Evolutionary conservation across 305 asterid genomes (phyloP).

Genomic region (Solanum aculeatissimum): DNA sequence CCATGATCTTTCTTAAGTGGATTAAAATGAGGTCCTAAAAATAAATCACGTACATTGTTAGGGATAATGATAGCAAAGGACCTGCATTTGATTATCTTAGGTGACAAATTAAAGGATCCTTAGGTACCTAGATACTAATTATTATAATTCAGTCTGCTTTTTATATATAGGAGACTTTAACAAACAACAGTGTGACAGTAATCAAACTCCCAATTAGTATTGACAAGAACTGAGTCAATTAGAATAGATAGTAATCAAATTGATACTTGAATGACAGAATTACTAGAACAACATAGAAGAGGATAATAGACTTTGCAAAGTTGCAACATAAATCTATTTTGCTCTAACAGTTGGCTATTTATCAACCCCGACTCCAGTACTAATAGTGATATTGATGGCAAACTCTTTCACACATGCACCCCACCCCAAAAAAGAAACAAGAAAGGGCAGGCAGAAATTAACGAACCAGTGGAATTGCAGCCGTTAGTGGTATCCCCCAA

Average conservation of each 20-base stretch:
- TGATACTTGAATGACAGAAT: not conserved
- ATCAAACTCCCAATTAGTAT: not conserved
- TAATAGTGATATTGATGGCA: no score
- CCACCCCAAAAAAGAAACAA: no score
- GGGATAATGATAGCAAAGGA: not conserved
- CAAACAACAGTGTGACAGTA: not conserved
- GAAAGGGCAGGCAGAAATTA: not conserved
- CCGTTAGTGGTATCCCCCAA: conserved; percentile 90
- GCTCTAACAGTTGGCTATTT: no score
- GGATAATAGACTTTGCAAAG: not conserved
- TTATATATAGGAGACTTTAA: not conserved
- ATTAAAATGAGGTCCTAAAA: conserved; percentile 79
- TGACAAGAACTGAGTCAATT: not conserved
- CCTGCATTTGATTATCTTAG: not conserved
- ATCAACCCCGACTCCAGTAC: no score
- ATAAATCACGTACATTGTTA: not conserved
- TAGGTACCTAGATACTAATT: not conserved
- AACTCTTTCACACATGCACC: no score
- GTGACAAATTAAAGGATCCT: not conserved
- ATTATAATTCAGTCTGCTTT: not conserved
- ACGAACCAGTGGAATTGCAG: conserved; percentile 41
- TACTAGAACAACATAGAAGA: not conserved
- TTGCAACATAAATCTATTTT: no score
- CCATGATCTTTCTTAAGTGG: conserved; percentile 77
- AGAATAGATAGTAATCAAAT: not conserved